Base-by-base conservation (phyloP, 179 eudicot genomes). In the Actinidia polygama region DNA sequence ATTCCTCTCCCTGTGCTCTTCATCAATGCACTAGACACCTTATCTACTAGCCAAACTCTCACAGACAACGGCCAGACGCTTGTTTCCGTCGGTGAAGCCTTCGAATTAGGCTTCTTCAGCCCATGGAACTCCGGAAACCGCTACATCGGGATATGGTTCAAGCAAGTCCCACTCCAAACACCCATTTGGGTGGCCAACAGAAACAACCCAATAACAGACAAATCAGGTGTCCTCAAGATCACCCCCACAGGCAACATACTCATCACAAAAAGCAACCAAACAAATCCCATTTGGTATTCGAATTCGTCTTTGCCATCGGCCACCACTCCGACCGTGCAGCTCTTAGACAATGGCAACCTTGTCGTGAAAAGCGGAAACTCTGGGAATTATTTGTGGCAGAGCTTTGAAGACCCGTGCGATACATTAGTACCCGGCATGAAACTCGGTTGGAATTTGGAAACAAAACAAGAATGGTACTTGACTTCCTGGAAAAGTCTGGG, bases 181-280 rank as follows among this genome's bases (percentile, higher is more conserved):
- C 75, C 75, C 54, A 69, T 79, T 11, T 79, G 82, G 82, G 82
- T 79, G 11, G 82, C 82, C 63, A 79, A 79, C 82, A 79, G 67
- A 26, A 51, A 79, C 64, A 18, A 36, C 75, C 82, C 82, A 9
- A 2, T 79, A 2, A 18, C 36, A 18, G 36, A 68, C 30, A 6
- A 63, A 0, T 79, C 82, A 3, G 82, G 82, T 30, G 82, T 67
- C 63, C 82, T 79, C 75, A 16, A 62, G 14, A 30, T 79, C 62
- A 51, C 50, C 7, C 16, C 64, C 49, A 30, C 63, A 0, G 82
- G 82, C 16, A 53, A 66, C 82, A 53, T 79, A 68, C 16, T 67
- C 53, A 67, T 79, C 51, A 4, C 26, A 14, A 9, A n/a, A 14
- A n/a, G n/a, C n/a, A 67, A 53, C 82, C 62, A 26, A 19, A 66